These are phyloP conservation scores for Puccinia triticina DNA, from an alignment of 1,284 basidiomycete genomes.

Conservation along the genomic window DNA sequence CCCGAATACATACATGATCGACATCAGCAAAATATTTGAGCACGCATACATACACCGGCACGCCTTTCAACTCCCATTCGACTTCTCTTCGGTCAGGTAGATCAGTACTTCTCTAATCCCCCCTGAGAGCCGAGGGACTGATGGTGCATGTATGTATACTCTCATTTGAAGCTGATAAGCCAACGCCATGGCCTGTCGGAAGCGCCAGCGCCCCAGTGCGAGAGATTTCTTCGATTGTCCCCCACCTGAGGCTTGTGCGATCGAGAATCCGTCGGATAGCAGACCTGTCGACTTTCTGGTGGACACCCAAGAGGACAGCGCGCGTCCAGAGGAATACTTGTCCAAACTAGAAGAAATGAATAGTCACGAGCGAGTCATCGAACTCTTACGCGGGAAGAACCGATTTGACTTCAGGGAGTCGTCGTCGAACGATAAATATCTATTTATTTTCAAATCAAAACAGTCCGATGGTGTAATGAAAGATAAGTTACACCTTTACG, in stretches of 20 bases:
- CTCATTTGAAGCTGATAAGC: too few species aligned
- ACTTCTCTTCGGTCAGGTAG: too few species aligned
- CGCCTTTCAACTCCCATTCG: too few species aligned
- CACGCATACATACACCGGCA: too few species aligned
- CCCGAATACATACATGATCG: too few species aligned
- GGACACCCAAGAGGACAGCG: neutral
- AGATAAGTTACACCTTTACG: neutral
- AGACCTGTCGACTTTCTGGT: neutral
- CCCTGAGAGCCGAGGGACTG: too few species aligned
- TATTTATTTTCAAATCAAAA: neutral
- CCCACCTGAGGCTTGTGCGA: neutral
- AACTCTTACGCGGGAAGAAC: neutral
- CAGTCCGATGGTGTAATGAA: neutral
- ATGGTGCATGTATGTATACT: too few species aligned
- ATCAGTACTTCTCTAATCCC: too few species aligned
- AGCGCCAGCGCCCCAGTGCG: conserved; percentile 16
- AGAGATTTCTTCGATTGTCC: conserved; percentile 11
- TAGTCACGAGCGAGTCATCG: neutral
- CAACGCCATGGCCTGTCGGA: neutral
- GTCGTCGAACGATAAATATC: too few species aligned
- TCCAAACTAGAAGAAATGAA: neutral
- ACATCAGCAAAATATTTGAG: too few species aligned
- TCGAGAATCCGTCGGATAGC: neutral
- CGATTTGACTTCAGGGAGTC: neutral
- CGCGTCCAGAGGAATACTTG: neutral